These are phyloP conservation scores for Annulohypoxylon nitens DNA, from an alignment of 495 filamentous ascomycete genomes.

Conservation along the genomic window DNA sequence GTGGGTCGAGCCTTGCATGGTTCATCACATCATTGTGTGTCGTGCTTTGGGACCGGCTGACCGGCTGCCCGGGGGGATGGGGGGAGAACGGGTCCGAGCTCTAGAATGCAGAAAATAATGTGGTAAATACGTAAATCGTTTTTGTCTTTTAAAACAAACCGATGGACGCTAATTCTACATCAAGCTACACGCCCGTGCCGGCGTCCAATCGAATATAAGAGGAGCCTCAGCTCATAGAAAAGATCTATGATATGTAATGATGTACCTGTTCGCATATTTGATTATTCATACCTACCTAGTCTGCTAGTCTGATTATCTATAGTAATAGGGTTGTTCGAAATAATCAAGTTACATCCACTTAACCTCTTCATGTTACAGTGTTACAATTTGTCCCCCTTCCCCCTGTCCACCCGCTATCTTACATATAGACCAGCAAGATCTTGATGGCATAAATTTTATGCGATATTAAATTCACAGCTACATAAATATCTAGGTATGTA, in stretches of 20 bases:
- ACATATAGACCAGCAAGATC: too few relatives aligned
- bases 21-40: constrained; percentile 4
- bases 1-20: constrained; percentile 1
- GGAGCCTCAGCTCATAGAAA: neutral
- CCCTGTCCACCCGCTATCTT: too few relatives aligned
- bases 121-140: neutral
- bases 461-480: too few relatives aligned
- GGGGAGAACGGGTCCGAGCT: neutral
- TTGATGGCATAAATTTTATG: too few relatives aligned
- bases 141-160: neutral
- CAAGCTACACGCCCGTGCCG: neutral
- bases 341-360: too few relatives aligned
- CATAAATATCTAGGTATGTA: too few relatives aligned
- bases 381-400: too few relatives aligned
- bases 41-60: neutral
- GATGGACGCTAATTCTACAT: neutral
- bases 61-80: neutral
- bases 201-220: neutral
- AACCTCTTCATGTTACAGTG: too few relatives aligned
- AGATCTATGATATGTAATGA: neutral
- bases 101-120: neutral
- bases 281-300: neutral
- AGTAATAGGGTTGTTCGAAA: too few relatives aligned
- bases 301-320: too few relatives aligned
- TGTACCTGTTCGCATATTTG: neutral